These are phyloP conservation scores for Neurospora pannonica DNA, from an alignment of 495 filamentous ascomycete genomes.

Conservation along the genomic window DNA sequence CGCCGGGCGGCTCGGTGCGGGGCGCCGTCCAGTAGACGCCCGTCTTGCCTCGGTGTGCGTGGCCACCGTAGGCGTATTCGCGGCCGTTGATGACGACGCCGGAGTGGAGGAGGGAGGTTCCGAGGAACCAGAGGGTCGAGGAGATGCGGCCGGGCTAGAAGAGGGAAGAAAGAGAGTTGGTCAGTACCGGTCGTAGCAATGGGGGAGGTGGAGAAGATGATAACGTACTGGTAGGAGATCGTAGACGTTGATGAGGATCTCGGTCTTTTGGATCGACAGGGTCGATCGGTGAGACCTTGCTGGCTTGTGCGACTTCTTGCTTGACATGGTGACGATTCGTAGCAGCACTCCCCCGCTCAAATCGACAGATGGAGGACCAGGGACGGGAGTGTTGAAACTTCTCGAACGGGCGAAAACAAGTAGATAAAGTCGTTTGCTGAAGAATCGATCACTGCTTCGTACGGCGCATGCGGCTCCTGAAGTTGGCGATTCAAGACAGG, in stretches of 20 bases:
- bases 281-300: slow-evolving; percentile 46
- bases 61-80: slow-evolving; percentile 80
- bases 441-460: not conserved
- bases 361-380: not conserved
- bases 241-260: slow-evolving; percentile 71
- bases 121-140: slow-evolving; percentile 59
- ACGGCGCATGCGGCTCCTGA: not conserved
- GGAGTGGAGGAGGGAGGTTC: slow-evolving; percentile 64
- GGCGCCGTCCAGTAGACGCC: slow-evolving; percentile 75
- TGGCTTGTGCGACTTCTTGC: slow-evolving; percentile 27
- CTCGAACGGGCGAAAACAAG: not conserved
- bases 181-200: not conserved
- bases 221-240: slow-evolving; percentile 63
- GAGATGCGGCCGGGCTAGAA: slow-evolving; percentile 57
- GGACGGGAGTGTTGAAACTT: not conserved
- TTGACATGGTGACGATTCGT: not conserved
- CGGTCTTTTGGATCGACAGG: slow-evolving; percentile 53
- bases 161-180: not conserved
- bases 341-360: not conserved
- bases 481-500: not conserved
- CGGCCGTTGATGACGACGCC: slow-evolving; percentile 66
- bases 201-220: too few relatives aligned
- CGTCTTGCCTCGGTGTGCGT: slow-evolving; percentile 52
- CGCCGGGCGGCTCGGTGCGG: slow-evolving; percentile 56
- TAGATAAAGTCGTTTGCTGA: not conserved